Evolutionary conservation across 257 asterid species (phyloP).

Genomic region (Solanum etuberosum): DNA sequence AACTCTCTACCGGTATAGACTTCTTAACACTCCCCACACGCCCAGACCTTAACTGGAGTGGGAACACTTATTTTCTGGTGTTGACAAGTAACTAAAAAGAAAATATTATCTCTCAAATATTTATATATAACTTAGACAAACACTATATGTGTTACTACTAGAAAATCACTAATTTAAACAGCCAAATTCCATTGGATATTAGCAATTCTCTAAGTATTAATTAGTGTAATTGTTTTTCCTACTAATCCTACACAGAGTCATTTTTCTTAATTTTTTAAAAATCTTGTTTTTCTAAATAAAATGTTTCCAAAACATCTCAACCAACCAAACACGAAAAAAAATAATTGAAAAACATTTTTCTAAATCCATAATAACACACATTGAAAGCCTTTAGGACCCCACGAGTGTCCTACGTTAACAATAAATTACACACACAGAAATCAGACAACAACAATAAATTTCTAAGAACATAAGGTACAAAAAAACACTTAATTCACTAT

Average conservation of each 20-base stretch:
- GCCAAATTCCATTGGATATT: too few species aligned
- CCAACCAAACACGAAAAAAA: too few species aligned
- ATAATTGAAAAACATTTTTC: too few species aligned
- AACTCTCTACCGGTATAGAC: fast-evolving
- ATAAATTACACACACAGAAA: neutral
- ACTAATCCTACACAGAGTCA: too few species aligned
- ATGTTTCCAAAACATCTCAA: too few species aligned
- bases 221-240: too few species aligned
- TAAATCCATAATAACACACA: neutral
- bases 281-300: too few species aligned
- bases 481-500: neutral
- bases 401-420: neutral
- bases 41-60: neutral
- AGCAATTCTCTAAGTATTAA: too few species aligned
- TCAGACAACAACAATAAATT: neutral
- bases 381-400: neutral
- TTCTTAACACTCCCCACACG: neutral
- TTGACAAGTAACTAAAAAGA: neutral
- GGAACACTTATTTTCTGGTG: neutral
- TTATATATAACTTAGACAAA: too few species aligned
- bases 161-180: too few species aligned
- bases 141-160: too few species aligned
- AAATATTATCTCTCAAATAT: neutral
- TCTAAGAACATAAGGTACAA: neutral
- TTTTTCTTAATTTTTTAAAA: too few species aligned